These are phyloP conservation scores for Dacryopinax spathularia DNA, from an alignment of 768 basidiomycete species.

Conservation along the genomic window DNA sequence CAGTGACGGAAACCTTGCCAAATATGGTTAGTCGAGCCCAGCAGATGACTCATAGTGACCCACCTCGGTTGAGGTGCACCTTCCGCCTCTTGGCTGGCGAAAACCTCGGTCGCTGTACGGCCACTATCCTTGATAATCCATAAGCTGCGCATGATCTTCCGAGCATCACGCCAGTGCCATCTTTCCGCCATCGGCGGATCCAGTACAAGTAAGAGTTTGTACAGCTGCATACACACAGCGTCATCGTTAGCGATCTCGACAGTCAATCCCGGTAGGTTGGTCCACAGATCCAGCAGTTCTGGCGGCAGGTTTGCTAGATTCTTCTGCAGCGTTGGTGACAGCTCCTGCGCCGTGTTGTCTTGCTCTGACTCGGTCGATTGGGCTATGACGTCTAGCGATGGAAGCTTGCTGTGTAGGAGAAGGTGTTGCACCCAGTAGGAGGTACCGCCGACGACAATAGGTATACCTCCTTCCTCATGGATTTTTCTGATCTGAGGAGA, in stretches of 20 bases:
- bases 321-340: conserved; percentile 27
- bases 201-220: conserved; percentile 48
- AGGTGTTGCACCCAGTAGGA: conserved; percentile 97
- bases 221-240: conserved; percentile 45
- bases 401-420: conserved; percentile 68
- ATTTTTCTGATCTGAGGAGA: conserved; percentile 10
- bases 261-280: conserved; percentile 43
- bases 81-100: conserved; percentile 42
- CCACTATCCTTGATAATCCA: conserved; percentile 61
- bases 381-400: conserved; percentile 9
- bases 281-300: conserved; percentile 29
- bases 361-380: conserved; percentile 15
- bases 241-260: conserved; percentile 44
- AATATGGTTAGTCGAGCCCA: neutral
- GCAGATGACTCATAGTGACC: neutral
- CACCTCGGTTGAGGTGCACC: conserved; percentile 16
- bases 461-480: conserved; percentile 48
- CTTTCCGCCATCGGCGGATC: conserved; percentile 61
- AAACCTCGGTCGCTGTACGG: conserved; percentile 49
- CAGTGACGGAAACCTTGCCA: conserved; percentile 62
- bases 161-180: conserved; percentile 94
- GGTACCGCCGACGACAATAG: conserved; percentile 89
- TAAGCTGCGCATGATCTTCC: conserved; percentile 74
- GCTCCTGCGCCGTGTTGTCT: conserved; percentile 8
- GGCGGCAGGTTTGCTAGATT: conserved; percentile 25